Percentiles rank a stretch among this genome's conserved stretches.
Evolutionary conservation across 768 basidiomycete genomes (phyloP).

Genomic region (Kwoniella sp.): DNA sequence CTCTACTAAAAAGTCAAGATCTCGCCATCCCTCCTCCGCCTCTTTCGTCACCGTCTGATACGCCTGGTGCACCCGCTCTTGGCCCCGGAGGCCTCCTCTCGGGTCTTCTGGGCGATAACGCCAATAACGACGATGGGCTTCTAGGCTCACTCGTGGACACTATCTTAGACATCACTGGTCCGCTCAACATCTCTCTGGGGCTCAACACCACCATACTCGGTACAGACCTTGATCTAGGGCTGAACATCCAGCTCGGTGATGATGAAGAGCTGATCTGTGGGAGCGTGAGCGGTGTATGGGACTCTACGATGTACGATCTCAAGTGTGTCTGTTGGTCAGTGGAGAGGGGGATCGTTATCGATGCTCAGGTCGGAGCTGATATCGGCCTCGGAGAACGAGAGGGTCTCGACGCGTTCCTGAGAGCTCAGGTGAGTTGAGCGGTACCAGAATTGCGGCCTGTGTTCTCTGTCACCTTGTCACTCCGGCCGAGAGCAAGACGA

Average conservation of each 20-base stretch:
- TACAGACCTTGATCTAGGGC: slow-evolving; percentile 2
- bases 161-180: slow-evolving; percentile 8
- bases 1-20: slow-evolving; percentile 1
- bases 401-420: slow-evolving; percentile 19
- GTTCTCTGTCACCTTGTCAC: not conserved
- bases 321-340: slow-evolving; percentile 17
- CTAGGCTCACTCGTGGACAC: slow-evolving; percentile 13
- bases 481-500: not conserved
- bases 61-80: not conserved
- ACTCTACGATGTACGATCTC: slow-evolving; percentile 9
- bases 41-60: not conserved
- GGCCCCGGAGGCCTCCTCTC: not conserved
- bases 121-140: not conserved
- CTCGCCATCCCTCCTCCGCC: not conserved
- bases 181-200: slow-evolving; percentile 10
- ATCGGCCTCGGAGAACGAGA: slow-evolving; percentile 11
- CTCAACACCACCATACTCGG: slow-evolving; percentile 10
- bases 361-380: slow-evolving; percentile 18
- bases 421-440: slow-evolving; percentile 12
- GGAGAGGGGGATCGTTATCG: slow-evolving; percentile 13
- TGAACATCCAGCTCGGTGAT: slow-evolving; percentile 17
- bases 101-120: not conserved
- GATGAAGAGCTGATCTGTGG: slow-evolving; percentile 17
- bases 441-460: not conserved
- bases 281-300: slow-evolving; percentile 11